These are phyloP conservation scores for Thermoascus crustaceus DNA, from an alignment of 2,329 filamentous ascomycete species.

Conservation along the genomic window DNA sequence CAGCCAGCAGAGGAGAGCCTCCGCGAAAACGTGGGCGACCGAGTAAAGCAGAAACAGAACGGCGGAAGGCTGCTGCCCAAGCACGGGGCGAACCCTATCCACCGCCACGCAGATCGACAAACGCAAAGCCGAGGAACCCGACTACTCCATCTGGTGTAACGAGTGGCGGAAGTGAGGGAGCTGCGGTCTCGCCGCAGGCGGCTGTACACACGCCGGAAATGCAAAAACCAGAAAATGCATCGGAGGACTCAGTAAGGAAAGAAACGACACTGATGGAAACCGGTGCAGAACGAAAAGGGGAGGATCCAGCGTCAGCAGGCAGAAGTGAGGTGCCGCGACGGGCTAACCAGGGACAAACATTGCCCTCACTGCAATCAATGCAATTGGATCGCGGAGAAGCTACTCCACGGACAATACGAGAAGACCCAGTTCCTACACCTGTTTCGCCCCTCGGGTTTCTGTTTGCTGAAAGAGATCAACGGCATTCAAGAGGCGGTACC, in stretches of 20 bases:
- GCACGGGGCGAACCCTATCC: constrained; percentile 33
- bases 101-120: constrained; percentile 21
- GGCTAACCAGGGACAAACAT: too few species aligned
- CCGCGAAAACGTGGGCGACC: constrained; percentile 37
- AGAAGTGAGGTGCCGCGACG: too few species aligned
- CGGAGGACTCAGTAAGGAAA: constrained; percentile 2
- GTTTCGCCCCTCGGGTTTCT: too few species aligned
- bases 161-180: constrained; percentile 12
- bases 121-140: constrained; percentile 19
- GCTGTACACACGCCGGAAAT: constrained; percentile 11
- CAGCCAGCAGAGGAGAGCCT: constrained; percentile 20
- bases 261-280: constrained; percentile 1
- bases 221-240: constrained; percentile 11
- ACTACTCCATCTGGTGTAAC: constrained; percentile 25
- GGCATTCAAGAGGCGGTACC: constrained; percentile 5
- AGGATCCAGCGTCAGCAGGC: not conserved
- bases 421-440: too few species aligned
- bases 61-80: constrained; percentile 30
- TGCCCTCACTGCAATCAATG: too few species aligned
- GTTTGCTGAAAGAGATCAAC: constrained; percentile 8
- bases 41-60: constrained; percentile 34
- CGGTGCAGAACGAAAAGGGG: not conserved
- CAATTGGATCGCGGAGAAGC: too few species aligned
- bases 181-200: constrained; percentile 14
- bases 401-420: too few species aligned